These are phyloP conservation scores for Yarrowia alimentaria DNA, from an alignment of 805 yeast genomes.

Conservation along the genomic window DNA sequence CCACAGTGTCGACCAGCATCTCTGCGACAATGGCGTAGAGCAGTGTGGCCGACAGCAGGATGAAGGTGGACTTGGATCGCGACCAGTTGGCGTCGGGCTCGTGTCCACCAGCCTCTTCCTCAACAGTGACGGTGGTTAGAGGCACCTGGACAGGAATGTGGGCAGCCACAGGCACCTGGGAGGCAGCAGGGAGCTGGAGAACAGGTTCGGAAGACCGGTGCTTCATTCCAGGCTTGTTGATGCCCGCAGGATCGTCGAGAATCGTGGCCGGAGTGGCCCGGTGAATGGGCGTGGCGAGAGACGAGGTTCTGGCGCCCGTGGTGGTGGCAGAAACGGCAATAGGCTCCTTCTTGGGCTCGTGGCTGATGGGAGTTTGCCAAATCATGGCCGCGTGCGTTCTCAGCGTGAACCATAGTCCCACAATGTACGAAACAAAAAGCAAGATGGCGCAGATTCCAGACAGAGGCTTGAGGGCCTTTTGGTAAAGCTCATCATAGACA, in stretches of 20 bases:
- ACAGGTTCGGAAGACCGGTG: background rate
- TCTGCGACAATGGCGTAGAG: conserved; percentile 93
- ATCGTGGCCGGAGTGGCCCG: conserved; percentile 15
- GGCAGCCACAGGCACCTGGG: background rate
- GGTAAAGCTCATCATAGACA: conserved; percentile 63
- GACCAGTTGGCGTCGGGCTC: conserved; percentile 89
- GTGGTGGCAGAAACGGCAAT: conserved; percentile 7
- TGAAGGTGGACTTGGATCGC: conserved; percentile 73
- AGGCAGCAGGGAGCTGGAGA: background rate
- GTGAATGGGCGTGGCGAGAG: conserved; percentile 12
- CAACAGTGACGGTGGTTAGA: background rate
- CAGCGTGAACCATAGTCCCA: conserved; percentile 89
- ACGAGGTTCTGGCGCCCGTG: background rate
- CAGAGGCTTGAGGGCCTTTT: conserved; percentile 73
- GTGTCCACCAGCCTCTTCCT: conserved; percentile 12
- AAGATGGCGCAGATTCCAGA: conserved; percentile 75
- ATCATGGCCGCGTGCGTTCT: conserved; percentile 95
- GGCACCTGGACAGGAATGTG: background rate
- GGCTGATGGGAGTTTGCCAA: conserved; percentile 75
- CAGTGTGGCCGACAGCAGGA: conserved; percentile 78
- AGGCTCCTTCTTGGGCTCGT: conserved; percentile 40
- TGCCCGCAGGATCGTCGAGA: conserved; percentile 11
- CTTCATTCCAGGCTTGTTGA: background rate
- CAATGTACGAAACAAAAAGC: conserved; percentile 76
- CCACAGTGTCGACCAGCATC: conserved; percentile 88